These are phyloP conservation scores for Lobosporangium transversale DNA, from an alignment of 192 early-diverging fungal species.

Conservation along the genomic window DNA sequence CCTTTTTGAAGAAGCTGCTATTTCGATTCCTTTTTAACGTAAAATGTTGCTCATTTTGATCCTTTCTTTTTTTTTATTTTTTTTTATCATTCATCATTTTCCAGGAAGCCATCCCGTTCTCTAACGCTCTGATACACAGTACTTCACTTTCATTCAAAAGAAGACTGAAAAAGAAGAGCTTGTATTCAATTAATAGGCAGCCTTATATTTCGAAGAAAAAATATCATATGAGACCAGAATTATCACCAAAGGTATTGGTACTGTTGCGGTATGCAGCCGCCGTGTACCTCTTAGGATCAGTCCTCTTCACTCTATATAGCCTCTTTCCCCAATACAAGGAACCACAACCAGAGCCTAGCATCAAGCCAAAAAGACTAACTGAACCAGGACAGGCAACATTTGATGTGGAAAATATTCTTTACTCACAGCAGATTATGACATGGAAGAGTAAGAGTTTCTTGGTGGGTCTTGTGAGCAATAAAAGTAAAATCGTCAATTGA, in stretches of 20 bases:
- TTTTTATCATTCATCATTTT: neutral
- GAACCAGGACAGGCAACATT: constrained; percentile 40
- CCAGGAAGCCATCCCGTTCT: neutral
- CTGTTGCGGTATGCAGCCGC: constrained; percentile 21
- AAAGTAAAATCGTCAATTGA: neutral
- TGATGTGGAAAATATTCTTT: constrained; percentile 42
- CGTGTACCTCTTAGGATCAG: constrained; percentile 27
- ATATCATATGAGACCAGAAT: constrained; percentile 3
- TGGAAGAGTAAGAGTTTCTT: constrained; percentile 30
- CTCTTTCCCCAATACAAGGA: constrained; percentile 27
- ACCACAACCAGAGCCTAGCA: neutral
- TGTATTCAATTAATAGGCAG: too few relatives aligned
- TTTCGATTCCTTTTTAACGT: too few relatives aligned
- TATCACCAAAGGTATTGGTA: neutral
- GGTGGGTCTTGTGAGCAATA: neutral
- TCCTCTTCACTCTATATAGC: constrained; percentile 34
- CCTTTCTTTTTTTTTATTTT: neutral
- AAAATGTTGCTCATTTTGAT: neutral
- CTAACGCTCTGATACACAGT: too few relatives aligned
- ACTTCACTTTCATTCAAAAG: too few relatives aligned
- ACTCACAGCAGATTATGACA: constrained; percentile 35
- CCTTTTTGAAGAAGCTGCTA: neutral
- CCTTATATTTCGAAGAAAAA: too few relatives aligned
- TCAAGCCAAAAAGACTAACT: constrained; percentile 31
- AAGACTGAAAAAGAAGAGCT: too few relatives aligned